Percentiles rank a stretch among this genome's conserved stretches.
phyloP scores from a whole-genome alignment of 176 grass and related monocot species.

The Oryza officinalis region DNA sequence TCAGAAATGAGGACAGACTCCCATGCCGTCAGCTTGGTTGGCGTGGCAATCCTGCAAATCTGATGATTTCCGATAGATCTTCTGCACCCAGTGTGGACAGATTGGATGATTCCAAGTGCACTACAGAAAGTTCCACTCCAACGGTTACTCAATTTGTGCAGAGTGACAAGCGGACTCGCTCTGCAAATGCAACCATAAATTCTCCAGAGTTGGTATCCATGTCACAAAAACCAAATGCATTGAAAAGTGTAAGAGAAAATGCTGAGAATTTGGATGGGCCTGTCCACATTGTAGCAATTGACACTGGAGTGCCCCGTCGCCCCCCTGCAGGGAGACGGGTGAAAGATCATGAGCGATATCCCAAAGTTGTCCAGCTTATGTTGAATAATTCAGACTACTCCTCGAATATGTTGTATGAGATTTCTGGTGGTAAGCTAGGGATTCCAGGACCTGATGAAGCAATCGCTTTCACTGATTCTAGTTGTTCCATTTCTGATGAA shows the following conservation, averaged over 20 bases:
- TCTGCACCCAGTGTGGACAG: slow-evolving; percentile 32
- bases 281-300: slow-evolving; percentile 78
- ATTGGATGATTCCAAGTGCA: slow-evolving; percentile 34
- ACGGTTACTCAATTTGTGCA: slow-evolving; percentile 37
- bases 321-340: slow-evolving; percentile 77
- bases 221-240: slow-evolving; percentile 35
- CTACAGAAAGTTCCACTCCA: slow-evolving; percentile 38
- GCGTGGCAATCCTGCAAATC: slow-evolving; percentile 90
- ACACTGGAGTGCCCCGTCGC: slow-evolving; percentile 84
- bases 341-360: slow-evolving; percentile 85
- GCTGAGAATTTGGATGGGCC: slow-evolving; percentile 11
- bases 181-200: slow-evolving; percentile 45
- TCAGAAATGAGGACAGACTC: slow-evolving; percentile 90
- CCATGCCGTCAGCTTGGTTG: slow-evolving; percentile 90
- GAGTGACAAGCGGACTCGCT: slow-evolving; percentile 61
- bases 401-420: slow-evolving; percentile 72
- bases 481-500: slow-evolving; percentile 56
- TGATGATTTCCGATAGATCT: slow-evolving; percentile 69
- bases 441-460: slow-evolving; percentile 50
- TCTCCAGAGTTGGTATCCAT: slow-evolving; percentile 30
- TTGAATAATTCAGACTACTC: slow-evolving; percentile 76
- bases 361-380: slow-evolving; percentile 86
- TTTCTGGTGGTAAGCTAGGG: slow-evolving; percentile 77
- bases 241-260: slow-evolving; percentile 34
- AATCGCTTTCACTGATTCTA: slow-evolving; percentile 37